Evolutionary conservation across 2,329 filamentous ascomycete genomes (phyloP), one percentile per base, ranked within the genome.

Genomic region (Beauveria bassiana): DNA sequence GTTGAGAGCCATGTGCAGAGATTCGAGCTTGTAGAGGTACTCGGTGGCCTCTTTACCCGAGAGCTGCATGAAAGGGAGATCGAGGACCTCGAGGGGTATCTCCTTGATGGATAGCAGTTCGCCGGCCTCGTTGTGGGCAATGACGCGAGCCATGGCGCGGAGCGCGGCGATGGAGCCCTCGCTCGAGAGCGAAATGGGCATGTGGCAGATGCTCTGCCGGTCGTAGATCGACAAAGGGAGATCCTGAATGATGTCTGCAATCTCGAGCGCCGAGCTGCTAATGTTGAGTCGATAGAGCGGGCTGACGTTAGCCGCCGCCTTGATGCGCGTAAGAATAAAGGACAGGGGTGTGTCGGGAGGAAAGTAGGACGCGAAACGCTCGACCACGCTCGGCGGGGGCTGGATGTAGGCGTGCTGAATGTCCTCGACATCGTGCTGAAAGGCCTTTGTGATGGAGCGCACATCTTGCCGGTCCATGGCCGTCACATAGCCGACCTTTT

Each of bases 351-450:
- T 93, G 6, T 83, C 82, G 0, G 86, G 83, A 0, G 93, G 91
- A 68, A 96, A 96, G 70, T 93, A 95, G 3, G 84, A 82, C 1
- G 89, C 82, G 70, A 98, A 95, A 8, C 84, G 82, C 69, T 95
- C 85, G 40, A 96, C 78, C 3, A 91, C 81, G 28, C 81, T 73
- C 1, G 84, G 79, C 0, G 92, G 90, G 4, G 93, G 90, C 54
- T 87, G 80, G 43, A 98, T 79, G 26, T 89, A 90, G 0, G 91
- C 93, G 2, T 82, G 80, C 50, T 77, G 77, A 57, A 98, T 82
- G 5, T 88, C 86, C 28, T 83, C 78, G 3, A 89, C 82, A 3
- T 91, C 83, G 1, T 74, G 72, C 1, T 71, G 64, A 78, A 98
- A 89, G 0, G 87, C 86, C 9, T 77, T 69, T 31, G 78, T 77